Percentiles rank a stretch among this genome's conserved stretches.
Evolutionary conservation across 2,329 filamentous ascomycete genomes (phyloP).

Genomic region (Thermoascus crustaceus): DNA sequence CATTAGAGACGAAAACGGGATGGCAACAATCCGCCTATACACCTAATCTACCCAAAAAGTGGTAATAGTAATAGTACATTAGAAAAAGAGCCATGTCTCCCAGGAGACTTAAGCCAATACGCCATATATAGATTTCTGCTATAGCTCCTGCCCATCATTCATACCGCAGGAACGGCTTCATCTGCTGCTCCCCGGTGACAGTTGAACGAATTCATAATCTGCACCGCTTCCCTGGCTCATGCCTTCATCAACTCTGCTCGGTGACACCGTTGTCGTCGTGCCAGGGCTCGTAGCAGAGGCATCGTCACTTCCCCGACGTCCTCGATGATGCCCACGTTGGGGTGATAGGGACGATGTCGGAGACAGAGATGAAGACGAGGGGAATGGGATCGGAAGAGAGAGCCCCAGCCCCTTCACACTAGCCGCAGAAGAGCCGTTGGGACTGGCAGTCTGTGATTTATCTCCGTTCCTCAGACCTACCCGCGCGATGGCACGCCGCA

Average conservation of each 20-base stretch:
- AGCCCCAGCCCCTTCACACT: conserved; percentile 29
- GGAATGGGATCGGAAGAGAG: conserved; percentile 21
- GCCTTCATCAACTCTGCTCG: not conserved
- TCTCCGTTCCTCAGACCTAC: conserved; percentile 25
- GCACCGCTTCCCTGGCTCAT: not conserved
- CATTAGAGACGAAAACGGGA: no score
- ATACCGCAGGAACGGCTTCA: no score
- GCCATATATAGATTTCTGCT: no score
- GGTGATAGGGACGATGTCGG: conserved; percentile 17
- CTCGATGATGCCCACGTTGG: conserved; percentile 4
- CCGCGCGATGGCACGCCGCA: conserved; percentile 43
- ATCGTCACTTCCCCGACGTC: conserved; percentile 10
- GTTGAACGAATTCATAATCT: not conserved
- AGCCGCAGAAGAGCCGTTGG: conserved; percentile 18
- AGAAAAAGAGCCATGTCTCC: no score
- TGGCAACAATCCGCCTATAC: no score
- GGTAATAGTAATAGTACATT: no score
- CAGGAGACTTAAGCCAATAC: no score
- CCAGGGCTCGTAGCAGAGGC: conserved; percentile 8
- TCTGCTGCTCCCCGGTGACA: not conserved
- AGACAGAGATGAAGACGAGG: conserved; percentile 26
- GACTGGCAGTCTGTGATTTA: no score
- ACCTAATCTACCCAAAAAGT: no score
- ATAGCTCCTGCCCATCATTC: no score
- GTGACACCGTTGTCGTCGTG: not conserved